Conservation (phyloP, 148 eudicot genomes). For the Nepenthes mirabilis region DNA sequence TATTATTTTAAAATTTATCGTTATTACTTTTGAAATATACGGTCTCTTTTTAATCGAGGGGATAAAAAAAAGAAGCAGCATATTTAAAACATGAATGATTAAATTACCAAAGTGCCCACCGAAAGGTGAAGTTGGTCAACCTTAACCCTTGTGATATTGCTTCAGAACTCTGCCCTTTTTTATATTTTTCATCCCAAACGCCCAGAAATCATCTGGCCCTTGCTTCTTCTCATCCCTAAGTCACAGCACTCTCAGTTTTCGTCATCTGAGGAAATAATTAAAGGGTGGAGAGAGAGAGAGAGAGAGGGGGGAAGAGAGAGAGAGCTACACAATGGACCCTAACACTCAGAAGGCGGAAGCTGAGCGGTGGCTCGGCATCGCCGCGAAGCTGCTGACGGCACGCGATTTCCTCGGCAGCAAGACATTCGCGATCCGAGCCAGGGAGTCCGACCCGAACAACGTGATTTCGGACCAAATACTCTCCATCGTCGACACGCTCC, state of each 20-base stretch:
- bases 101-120: too few relatives aligned
- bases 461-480: conserved; percentile 51
- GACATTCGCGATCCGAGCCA: conserved; percentile 74
- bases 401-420: conserved; percentile 62
- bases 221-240: background rate
- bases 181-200: background rate
- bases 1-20: too few relatives aligned
- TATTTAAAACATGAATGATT: too few relatives aligned
- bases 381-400: conserved; percentile 54
- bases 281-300: conserved; percentile 8
- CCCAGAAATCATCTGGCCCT: background rate
- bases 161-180: background rate
- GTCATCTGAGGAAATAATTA: background rate
- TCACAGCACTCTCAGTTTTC: background rate
- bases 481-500: conserved; percentile 63
- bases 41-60: too few relatives aligned
- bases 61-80: too few relatives aligned
- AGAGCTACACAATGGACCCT: conserved; percentile 32
- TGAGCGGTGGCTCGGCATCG: conserved; percentile 66
- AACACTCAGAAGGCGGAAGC: conserved; percentile 50
- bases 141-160: background rate
- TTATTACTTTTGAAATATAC: too few relatives aligned
- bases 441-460: conserved; percentile 70
- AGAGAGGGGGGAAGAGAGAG: background rate
- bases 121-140: too few relatives aligned